Percentiles rank a stretch among this genome's conserved stretches.
phyloP scores from a whole-genome alignment of 2,329 filamentous ascomycete genomes.

The Beauveria sp. region DNA sequence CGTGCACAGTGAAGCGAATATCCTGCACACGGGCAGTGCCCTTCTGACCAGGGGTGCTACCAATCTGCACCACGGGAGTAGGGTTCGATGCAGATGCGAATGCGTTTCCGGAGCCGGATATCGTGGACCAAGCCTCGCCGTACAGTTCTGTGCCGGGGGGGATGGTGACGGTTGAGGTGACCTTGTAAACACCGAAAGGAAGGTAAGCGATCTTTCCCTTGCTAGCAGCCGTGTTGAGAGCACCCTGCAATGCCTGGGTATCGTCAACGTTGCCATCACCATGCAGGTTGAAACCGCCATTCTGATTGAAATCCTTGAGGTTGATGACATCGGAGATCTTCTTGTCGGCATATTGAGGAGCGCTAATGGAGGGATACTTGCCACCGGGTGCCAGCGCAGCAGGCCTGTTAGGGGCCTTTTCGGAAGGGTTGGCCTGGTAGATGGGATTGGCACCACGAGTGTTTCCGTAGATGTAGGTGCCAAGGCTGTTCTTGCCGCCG shows the following conservation, averaged over 20 bases:
- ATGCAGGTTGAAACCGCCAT: conserved; percentile 9
- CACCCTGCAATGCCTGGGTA: conserved; percentile 49
- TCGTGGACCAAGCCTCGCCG: conserved; percentile 6
- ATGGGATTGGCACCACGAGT: conserved; percentile 32
- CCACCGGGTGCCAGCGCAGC: conserved; percentile 29
- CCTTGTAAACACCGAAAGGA: conserved; percentile 47
- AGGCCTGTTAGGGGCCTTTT: conserved; percentile 24
- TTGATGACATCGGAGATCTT: conserved; percentile 30
- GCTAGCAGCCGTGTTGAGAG: conserved; percentile 43
- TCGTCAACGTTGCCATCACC: conserved; percentile 53
- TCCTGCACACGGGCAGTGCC: conserved; percentile 44
- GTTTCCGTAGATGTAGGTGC: conserved; percentile 35
- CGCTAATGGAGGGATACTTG: conserved; percentile 27
- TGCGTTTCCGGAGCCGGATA: conserved; percentile 4
- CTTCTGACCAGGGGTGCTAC: conserved; percentile 30
- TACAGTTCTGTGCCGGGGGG: conserved; percentile 27
- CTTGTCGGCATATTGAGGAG: conserved; percentile 31
- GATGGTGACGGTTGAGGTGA: conserved; percentile 39
- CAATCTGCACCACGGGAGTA: conserved; percentile 11
- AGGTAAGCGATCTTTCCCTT: conserved; percentile 47
- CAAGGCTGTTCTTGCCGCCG: conserved; percentile 22
- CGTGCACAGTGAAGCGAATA: conserved; percentile 42
- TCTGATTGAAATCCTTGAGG: conserved; percentile 8
- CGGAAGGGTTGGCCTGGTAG: conserved; percentile 26
- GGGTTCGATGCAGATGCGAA: conserved; percentile 7